Evolutionary conservation across 441 rosid species (phyloP).

Genomic region (Geranium incanum): DNA sequence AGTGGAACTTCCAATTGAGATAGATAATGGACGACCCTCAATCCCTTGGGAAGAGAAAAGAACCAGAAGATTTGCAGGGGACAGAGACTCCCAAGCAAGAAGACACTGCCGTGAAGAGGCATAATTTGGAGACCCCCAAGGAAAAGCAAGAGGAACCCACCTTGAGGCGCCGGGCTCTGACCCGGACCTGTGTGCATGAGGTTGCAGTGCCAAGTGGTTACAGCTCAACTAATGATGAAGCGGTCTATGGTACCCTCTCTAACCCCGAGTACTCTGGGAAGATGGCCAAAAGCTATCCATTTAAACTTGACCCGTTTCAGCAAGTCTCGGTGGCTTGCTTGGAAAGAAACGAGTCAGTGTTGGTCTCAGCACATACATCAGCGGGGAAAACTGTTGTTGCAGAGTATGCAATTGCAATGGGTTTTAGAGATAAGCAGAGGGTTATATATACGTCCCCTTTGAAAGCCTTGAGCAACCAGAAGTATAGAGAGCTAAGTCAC

Average conservation of each 20-base stretch:
- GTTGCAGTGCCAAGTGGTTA: constrained; percentile 74
- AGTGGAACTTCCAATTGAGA: background rate
- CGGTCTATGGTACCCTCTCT: constrained; percentile 56
- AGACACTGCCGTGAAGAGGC: background rate
- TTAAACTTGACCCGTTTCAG: constrained; percentile 87
- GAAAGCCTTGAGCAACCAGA: constrained; percentile 95
- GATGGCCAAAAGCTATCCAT: constrained; percentile 69
- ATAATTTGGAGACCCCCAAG: constrained; percentile 21
- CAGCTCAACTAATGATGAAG: constrained; percentile 48
- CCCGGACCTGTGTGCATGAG: constrained; percentile 87
- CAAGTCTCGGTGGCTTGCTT: constrained; percentile 79
- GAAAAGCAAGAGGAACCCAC: constrained; percentile 31
- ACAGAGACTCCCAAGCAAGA: background rate
- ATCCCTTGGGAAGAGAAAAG: background rate
- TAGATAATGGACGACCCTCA: background rate
- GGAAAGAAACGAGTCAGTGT: constrained; percentile 76
- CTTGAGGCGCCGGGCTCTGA: constrained; percentile 40
- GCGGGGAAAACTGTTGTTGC: constrained; percentile 98
- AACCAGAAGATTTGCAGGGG: background rate
- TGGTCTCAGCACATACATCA: constrained; percentile 96
- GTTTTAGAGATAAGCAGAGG: constrained; percentile 70
- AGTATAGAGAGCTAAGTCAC: constrained; percentile 87
- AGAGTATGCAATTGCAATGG: constrained; percentile 87
- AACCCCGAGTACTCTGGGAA: constrained; percentile 62
- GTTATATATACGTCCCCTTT: constrained; percentile 94